Percentiles rank a stretch among this genome's conserved stretches.
Evolutionary conservation across 2,329 filamentous ascomycete genomes (phyloP).

Genomic region (Zalaria obscura): DNA sequence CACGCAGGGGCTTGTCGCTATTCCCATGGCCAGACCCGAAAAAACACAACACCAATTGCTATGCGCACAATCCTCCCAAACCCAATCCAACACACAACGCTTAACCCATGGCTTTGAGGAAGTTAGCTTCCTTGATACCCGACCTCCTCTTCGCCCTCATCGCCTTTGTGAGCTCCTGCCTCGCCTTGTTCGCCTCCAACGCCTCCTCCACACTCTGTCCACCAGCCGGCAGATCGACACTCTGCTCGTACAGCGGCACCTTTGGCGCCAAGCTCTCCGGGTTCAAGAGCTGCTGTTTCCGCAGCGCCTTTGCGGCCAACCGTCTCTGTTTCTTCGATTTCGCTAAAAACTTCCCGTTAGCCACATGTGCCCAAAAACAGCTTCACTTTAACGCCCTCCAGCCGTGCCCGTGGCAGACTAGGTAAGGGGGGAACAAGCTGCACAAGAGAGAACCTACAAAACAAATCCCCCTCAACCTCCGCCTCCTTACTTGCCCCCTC

Average conservation of each 20-base stretch:
- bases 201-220: constrained; percentile 34
- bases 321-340: constrained; percentile 76
- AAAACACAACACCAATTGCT: neutral
- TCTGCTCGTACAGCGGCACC: constrained; percentile 64
- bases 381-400: too few relatives aligned
- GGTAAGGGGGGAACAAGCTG: neutral
- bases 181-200: constrained; percentile 31
- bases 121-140: constrained; percentile 74
- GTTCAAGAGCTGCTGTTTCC: constrained; percentile 50
- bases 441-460: constrained; percentile 45
- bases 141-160: constrained; percentile 63
- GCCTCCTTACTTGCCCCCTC: constrained; percentile 27
- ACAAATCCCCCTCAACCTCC: constrained; percentile 53
- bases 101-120: constrained; percentile 60
- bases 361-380: neutral
- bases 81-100: neutral
- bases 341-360: constrained; percentile 30
- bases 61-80: neutral
- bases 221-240: constrained; percentile 51
- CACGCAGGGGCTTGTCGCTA: neutral
- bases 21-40: neutral
- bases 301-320: constrained; percentile 51
- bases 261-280: constrained; percentile 46
- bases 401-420: neutral
- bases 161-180: constrained; percentile 51